Evolutionary conservation across 164 flowering plant genomes (phyloP).

Genomic region (Platanus orientalis): DNA sequence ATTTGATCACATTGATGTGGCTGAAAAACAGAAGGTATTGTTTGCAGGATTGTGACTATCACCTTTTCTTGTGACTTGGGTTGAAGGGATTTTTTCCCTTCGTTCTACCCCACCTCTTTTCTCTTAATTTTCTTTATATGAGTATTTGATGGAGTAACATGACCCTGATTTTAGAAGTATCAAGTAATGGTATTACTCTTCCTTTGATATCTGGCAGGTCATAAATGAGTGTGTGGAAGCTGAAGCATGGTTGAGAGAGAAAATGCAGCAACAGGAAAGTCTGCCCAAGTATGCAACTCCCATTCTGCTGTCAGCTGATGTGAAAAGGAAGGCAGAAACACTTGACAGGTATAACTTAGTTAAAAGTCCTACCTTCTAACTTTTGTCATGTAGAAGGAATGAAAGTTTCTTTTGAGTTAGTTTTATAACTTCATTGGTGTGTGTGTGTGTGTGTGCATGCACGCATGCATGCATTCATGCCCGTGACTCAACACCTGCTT

Average conservation of each 20-base stretch:
- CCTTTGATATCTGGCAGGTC: constrained; percentile 38
- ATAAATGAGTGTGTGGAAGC: constrained; percentile 80
- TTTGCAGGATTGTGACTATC: background rate
- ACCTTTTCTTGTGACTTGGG: too few relatives aligned
- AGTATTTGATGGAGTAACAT: background rate
- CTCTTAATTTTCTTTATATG: background rate
- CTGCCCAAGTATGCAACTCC: constrained; percentile 83
- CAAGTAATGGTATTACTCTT: background rate
- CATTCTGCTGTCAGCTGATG: constrained; percentile 63
- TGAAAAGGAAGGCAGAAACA: constrained; percentile 76
- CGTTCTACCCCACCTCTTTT: too few relatives aligned
- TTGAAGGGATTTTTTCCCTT: too few relatives aligned
- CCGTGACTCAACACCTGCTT: too few relatives aligned
- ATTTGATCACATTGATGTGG: constrained; percentile 84
- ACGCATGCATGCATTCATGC: too few relatives aligned
- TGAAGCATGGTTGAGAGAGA: constrained; percentile 91
- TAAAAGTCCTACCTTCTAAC: too few relatives aligned
- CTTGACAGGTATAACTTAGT: constrained; percentile 98
- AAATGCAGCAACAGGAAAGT: constrained; percentile 73
- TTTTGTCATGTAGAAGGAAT: too few relatives aligned
- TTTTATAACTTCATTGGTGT: too few relatives aligned
- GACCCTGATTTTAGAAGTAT: too few relatives aligned
- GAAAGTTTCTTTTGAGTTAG: too few relatives aligned
- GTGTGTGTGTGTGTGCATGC: too few relatives aligned
- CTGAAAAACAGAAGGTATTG: constrained; percentile 92